These are phyloP conservation scores for Hymenoscyphus fructigenus DNA, from an alignment of 2,329 filamentous ascomycete species.

Conservation along the genomic window DNA sequence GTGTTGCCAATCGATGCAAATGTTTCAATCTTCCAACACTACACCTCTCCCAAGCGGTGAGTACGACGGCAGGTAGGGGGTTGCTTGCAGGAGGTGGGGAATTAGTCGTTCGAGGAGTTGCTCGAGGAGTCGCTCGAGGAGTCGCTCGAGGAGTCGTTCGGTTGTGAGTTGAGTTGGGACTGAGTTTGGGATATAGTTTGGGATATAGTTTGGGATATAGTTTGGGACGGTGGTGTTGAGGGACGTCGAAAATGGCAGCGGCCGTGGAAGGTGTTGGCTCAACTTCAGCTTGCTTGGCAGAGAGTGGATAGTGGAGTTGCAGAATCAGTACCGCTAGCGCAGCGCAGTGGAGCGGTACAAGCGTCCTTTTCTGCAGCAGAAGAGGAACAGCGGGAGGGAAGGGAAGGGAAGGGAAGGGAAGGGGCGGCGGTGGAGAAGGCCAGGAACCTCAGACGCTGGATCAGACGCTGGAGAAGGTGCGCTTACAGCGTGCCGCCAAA, in stretches of 20 bases:
- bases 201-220: not conserved
- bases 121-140: not conserved
- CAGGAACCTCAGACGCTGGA: too few species aligned
- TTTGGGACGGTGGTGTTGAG: not conserved
- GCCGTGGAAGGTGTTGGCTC: not conserved
- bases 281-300: not conserved
- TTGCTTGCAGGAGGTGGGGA: not conserved
- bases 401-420: not conserved
- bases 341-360: not conserved
- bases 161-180: not conserved
- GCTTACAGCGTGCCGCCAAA: not conserved
- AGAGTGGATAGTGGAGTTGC: not conserved
- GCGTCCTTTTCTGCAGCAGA: not conserved
- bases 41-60: not conserved
- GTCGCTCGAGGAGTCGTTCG: not conserved
- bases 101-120: not conserved
- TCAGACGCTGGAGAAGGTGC: not conserved
- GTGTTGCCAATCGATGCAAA: not conserved
- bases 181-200: too few species aligned
- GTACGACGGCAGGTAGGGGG: not conserved
- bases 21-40: slow-evolving; percentile 3
- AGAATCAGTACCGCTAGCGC: not conserved
- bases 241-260: not conserved
- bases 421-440: not conserved
- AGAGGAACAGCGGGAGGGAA: not conserved